phyloP scores from a whole-genome alignment of 2,329 filamentous ascomycete genomes.

The Fusarium sterilihyphosum region DNA sequence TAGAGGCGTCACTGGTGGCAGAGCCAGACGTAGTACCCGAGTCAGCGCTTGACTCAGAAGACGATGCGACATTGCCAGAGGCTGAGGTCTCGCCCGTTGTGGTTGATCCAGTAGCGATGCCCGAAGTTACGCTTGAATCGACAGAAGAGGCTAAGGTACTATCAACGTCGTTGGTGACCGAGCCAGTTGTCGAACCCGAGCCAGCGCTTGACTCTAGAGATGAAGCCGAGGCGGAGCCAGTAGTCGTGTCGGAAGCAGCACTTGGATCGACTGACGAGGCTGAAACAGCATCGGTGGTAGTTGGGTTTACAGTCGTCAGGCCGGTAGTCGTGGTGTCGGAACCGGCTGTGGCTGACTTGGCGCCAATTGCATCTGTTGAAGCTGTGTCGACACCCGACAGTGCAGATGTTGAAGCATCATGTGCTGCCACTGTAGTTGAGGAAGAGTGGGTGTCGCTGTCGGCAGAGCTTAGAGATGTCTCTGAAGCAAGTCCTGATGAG shows the following conservation, averaged over 20 bases:
- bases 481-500: neutral
- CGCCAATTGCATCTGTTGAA: neutral
- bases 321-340: neutral
- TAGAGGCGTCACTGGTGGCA: no score
- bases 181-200: neutral
- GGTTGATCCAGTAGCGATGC: neutral
- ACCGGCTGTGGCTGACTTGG: neutral
- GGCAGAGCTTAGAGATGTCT: neutral
- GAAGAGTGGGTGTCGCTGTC: neutral
- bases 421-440: neutral
- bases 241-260: neutral
- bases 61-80: neutral
- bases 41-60: neutral
- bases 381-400: neutral
- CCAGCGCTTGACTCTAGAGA: neutral
- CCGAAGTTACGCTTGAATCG: neutral
- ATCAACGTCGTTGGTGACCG: accelerated
- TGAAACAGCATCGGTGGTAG: neutral
- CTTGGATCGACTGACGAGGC: neutral
- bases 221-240: neutral
- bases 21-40: neutral
- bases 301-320: neutral
- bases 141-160: neutral
- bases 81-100: neutral
- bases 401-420: neutral